phyloP scores from a whole-genome alignment of 2,329 filamentous ascomycete genomes.

The Dactylellina haptotyla region DNA sequence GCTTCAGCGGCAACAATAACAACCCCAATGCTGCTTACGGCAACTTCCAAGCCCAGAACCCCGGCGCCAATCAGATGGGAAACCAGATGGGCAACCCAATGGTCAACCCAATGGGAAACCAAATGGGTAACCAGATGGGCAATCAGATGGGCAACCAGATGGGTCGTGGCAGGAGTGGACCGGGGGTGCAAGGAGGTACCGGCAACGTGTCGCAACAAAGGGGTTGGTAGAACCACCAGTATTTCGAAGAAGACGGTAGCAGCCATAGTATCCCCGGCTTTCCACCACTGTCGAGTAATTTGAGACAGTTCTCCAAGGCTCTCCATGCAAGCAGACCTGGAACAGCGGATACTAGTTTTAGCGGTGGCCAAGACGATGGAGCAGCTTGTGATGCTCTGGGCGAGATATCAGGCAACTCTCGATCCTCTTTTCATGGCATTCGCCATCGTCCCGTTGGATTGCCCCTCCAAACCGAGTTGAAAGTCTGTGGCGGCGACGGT shows the following conservation, averaged over 20 bases:
- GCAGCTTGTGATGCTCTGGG: slow-evolving; percentile 14
- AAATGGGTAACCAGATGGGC: no score
- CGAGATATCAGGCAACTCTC: slow-evolving; percentile 24
- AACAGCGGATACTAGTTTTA: slow-evolving; percentile 6
- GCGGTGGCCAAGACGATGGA: not conserved
- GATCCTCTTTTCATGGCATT: not conserved
- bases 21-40: slow-evolving; percentile 42
- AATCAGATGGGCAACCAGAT: slow-evolving; percentile 49
- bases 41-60: slow-evolving; percentile 47
- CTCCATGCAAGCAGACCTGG: not conserved
- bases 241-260: slow-evolving; percentile 44
- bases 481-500: slow-evolving; percentile 25
- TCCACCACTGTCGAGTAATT: slow-evolving; percentile 20
- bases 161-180: slow-evolving; percentile 48
- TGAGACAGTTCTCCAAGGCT: slow-evolving; percentile 14
- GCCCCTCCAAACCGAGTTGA: slow-evolving; percentile 43
- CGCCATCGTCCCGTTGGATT: slow-evolving; percentile 24
- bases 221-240: slow-evolving; percentile 51
- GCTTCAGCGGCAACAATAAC: slow-evolving; percentile 35
- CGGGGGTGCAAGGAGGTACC: slow-evolving; percentile 42
- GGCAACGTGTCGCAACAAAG: slow-evolving; percentile 53
- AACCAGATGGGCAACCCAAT: not conserved
- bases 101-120: slow-evolving; percentile 4
- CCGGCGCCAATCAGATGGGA: slow-evolving; percentile 2
- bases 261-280: slow-evolving; percentile 20